A percentile compares a stretch with the other conserved stretches of the same genome.
Conservation (phyloP, 73 alveolate species). For the Tetrahymena elliotti region DNA sequence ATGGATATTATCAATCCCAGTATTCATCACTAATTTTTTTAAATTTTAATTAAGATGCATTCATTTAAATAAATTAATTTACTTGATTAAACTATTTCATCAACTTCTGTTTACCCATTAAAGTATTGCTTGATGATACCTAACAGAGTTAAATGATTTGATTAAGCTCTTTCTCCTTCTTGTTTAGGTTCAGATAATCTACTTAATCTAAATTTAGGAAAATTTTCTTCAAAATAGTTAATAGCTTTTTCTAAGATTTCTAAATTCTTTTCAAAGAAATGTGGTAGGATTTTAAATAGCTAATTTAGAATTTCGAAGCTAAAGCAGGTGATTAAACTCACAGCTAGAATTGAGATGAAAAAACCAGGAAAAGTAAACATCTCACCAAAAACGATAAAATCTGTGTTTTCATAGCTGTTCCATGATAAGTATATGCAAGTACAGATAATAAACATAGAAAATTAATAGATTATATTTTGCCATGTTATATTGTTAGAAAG, state of each 20-base stretch:
- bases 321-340: background rate
- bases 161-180: background rate
- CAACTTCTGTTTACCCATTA: background rate
- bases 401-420: background rate
- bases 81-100: background rate
- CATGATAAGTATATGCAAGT: background rate
- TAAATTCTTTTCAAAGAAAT: background rate
- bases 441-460: background rate
- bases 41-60: background rate
- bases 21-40: background rate
- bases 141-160: background rate
- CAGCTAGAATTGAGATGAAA: background rate
- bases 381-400: background rate
- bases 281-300: background rate
- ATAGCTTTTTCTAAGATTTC: background rate
- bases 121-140: background rate
- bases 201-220: background rate
- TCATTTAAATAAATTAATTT: background rate
- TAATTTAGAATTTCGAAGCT: background rate
- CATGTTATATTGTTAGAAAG: background rate
- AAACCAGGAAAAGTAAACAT: background rate
- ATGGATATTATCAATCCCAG: background rate
- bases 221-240: background rate
- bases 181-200: background rate
- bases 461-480: background rate